Base-by-base conservation (phyloP, 306 rosid species). In the Casuarina cunninghamiana region DNA sequence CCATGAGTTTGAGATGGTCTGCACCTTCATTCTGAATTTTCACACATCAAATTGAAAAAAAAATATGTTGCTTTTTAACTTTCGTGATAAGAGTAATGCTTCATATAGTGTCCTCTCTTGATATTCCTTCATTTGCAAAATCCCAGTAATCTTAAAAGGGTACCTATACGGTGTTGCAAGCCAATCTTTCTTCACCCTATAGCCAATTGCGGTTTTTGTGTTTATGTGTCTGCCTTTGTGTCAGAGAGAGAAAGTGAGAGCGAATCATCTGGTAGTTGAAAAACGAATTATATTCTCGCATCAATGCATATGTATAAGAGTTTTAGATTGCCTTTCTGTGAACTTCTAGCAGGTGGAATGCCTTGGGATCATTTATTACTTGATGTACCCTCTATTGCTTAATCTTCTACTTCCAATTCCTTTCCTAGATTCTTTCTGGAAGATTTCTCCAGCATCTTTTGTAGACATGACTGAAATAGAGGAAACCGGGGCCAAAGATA, bases 401-500 rank as follows among this genome's bases (percentile, higher is more conserved):
- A 51, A 7, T 16, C 42, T 75, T 35, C 76, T 48, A 26, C 58
- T 39, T 75, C 60, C 66, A 21, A 61, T 13, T 9, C 19, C 32
- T 75, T 73, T 50, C 53, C 48, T 77, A 75, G 86, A 62, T 50
- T 65, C 77, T 73, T 69, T 80, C 17, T 61, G 80, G 69, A 85
- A 78, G 77, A 32, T 80, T 38, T 67, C 71, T 83, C 44, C 69
- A 75, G 80, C 71, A 75, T 58, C 57, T 77, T 84, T 79, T 48
- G 4, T 75, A 68, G 83, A 76, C 74, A 86, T 87, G 91, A 84
- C 72, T 73, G 89, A 85, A 67, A 46, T 60, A 74, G 93, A 83
- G 86, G 86, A 82, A 84, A 81, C 53, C 68, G 39, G 17, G 60
- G 89, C 75, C 41, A 46, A 41, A 69, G 80, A 82, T 53, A 17